These are phyloP conservation scores for Mangifera indica DNA, from an alignment of 345 rosid species.

Conservation along the genomic window DNA sequence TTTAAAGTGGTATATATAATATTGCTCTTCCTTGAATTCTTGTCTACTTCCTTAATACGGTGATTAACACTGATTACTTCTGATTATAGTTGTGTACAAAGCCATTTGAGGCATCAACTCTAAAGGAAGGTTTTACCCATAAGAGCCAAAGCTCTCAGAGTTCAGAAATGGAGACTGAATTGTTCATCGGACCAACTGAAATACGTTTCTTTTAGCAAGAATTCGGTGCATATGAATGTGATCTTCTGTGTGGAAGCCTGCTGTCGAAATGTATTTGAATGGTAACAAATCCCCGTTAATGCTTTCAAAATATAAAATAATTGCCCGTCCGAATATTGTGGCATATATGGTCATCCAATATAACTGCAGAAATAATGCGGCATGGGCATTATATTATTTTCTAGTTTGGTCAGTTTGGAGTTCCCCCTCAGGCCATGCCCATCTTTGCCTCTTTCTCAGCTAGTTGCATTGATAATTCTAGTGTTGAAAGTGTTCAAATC, in stretches of 20 bases:
- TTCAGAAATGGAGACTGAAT: slow-evolving; percentile 47
- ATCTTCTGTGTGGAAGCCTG: neutral
- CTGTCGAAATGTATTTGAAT: neutral
- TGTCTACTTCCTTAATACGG: neutral
- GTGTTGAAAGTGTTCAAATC: neutral
- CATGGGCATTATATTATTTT: neutral
- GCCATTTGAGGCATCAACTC: slow-evolving; percentile 25
- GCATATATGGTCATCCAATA: neutral
- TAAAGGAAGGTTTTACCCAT: slow-evolving; percentile 10
- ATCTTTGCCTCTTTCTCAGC: neutral
- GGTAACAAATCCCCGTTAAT: neutral
- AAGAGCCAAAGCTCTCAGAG: slow-evolving; percentile 26
- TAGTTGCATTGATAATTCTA: neutral
- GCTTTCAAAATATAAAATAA: neutral
- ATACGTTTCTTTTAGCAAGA: slow-evolving; percentile 8
- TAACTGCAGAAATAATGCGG: neutral
- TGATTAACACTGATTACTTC: neutral
- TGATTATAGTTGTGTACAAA: slow-evolving; percentile 1
- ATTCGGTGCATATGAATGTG: too few species aligned
- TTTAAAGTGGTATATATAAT: too few species aligned
- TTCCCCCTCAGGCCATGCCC: neutral
- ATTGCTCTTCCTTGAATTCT: neutral
- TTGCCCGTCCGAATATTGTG: neutral
- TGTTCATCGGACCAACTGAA: slow-evolving; percentile 49
- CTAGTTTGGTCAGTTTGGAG: neutral